These are phyloP conservation scores for Fusarium nisikadoi DNA, from an alignment of 2,329 filamentous ascomycete genomes.

Conservation along the genomic window DNA sequence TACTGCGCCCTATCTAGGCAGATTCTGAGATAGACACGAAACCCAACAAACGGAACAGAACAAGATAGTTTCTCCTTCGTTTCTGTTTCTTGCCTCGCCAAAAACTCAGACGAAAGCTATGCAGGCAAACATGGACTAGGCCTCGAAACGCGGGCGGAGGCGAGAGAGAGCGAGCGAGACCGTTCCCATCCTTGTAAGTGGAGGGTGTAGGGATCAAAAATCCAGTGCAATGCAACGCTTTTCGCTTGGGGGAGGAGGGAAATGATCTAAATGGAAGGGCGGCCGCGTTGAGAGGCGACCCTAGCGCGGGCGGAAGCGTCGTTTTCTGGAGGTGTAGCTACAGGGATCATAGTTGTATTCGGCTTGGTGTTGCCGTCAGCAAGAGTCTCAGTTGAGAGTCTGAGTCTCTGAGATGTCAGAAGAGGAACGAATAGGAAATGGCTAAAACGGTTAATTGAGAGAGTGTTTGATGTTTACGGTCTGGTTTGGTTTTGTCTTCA, in stretches of 20 bases:
- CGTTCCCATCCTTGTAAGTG: constrained; percentile 9
- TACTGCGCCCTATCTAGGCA: constrained; percentile 19
- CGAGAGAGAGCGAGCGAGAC: constrained; percentile 11
- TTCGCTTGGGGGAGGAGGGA: constrained; percentile 21
- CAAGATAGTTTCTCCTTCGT: neutral
- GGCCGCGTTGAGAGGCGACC: constrained; percentile 37
- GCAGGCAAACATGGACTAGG: constrained; percentile 24
- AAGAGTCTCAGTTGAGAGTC: constrained; percentile 4
- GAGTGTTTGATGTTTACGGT: constrained; percentile 8
- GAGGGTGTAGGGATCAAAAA: neutral
- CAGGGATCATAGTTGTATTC: neutral
- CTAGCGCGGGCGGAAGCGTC: constrained; percentile 20
- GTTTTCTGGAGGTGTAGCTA: neutral
- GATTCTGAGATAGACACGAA: neutral
- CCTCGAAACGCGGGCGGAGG: constrained; percentile 27
- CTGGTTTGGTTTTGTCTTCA: neutral
- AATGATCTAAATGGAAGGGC: constrained; percentile 30
- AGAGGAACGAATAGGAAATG: neutral
- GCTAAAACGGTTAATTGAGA: constrained; percentile 9
- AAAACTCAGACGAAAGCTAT: constrained; percentile 16
- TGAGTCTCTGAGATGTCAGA: neutral
- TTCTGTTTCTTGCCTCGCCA: constrained; percentile 14
- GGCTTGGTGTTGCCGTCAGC: constrained; percentile 22
- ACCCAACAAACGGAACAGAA: constrained; percentile 6
- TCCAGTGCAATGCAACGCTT: constrained; percentile 18